Conservation (phyloP, 2,329 filamentous ascomycete genomes). For the Monosporascus sp. region DNA sequence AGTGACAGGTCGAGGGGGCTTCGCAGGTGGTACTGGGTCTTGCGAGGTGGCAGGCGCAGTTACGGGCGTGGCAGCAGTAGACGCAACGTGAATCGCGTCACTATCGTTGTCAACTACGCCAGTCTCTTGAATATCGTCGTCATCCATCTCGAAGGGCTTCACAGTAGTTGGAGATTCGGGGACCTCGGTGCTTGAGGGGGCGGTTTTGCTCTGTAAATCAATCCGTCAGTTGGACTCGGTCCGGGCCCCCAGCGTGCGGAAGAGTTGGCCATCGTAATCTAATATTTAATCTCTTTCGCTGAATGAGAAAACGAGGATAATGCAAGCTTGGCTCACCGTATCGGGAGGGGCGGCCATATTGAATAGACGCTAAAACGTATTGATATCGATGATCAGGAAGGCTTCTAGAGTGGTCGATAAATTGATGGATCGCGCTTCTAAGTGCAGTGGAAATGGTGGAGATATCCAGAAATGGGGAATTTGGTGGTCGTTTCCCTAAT, state of each 20-base stretch:
- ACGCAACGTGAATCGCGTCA: conserved; percentile 14
- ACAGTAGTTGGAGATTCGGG: conserved; percentile 64
- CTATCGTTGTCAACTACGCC: conserved; percentile 42
- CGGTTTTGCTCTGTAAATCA: conserved; percentile 36
- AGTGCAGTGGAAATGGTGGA: not conserved
- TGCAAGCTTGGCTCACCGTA: conserved; percentile 17
- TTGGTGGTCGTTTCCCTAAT: not conserved
- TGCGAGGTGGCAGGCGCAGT: conserved; percentile 30
- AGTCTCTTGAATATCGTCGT: conserved; percentile 63
- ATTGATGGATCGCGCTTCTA: not conserved
- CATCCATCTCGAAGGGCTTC: conserved; percentile 61
- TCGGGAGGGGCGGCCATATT: conserved; percentile 29
- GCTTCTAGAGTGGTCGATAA: not conserved
- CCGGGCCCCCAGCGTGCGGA: too few species aligned
- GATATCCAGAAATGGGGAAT: not conserved
- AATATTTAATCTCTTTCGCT: too few species aligned
- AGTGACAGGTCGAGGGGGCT: conserved; percentile 78
- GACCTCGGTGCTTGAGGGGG: conserved; percentile 29
- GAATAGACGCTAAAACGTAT: not conserved
- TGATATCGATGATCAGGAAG: not conserved
- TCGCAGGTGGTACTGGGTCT: conserved; percentile 56
- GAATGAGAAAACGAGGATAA: too few species aligned
- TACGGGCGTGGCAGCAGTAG: conserved; percentile 25
- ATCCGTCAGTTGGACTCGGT: conserved; percentile 1
- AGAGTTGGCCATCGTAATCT: too few species aligned